phyloP scores from a whole-genome alignment of 768 basidiomycete genomes.

The Coprinopsis cinerea region DNA sequence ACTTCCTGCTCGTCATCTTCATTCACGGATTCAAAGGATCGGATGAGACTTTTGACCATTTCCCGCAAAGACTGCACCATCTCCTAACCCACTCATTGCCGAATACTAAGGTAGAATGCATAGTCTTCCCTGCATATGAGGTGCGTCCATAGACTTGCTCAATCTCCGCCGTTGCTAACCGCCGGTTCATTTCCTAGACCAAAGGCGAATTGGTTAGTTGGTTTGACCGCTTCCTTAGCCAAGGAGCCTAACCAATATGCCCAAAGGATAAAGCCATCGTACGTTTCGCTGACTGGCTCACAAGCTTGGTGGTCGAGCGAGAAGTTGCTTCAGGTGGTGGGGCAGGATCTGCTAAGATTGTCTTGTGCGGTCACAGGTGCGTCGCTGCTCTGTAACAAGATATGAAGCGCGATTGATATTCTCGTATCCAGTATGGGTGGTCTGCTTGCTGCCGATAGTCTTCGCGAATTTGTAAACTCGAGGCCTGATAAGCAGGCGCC shows the following conservation, averaged over 20 bases:
- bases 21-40: slow-evolving; percentile 69
- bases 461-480: slow-evolving; percentile 64
- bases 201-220: slow-evolving; percentile 79
- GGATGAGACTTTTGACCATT: slow-evolving; percentile 69
- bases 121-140: slow-evolving; percentile 89
- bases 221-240: slow-evolving; percentile 10
- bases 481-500: slow-evolving; percentile 60
- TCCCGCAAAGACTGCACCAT: slow-evolving; percentile 77
- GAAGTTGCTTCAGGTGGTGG: slow-evolving; percentile 75
- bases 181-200: slow-evolving; percentile 46
- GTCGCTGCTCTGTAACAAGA: slow-evolving; percentile 12
- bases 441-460: slow-evolving; percentile 77
- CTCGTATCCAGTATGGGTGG: slow-evolving; percentile 79
- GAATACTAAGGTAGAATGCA: slow-evolving; percentile 55
- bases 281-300: slow-evolving; percentile 89
- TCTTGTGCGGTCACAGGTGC: slow-evolving; percentile 87
- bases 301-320: slow-evolving; percentile 77
- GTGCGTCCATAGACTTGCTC: slow-evolving; percentile 29
- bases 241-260: not conserved
- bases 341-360: slow-evolving; percentile 74
- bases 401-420: not conserved
- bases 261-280: slow-evolving; percentile 71
- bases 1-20: slow-evolving; percentile 65
- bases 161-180: not conserved
- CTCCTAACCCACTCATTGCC: slow-evolving; percentile 61